Evolutionary conservation across 2,329 filamentous ascomycete species (phyloP).

Genomic region (Venturia oleaginea): DNA sequence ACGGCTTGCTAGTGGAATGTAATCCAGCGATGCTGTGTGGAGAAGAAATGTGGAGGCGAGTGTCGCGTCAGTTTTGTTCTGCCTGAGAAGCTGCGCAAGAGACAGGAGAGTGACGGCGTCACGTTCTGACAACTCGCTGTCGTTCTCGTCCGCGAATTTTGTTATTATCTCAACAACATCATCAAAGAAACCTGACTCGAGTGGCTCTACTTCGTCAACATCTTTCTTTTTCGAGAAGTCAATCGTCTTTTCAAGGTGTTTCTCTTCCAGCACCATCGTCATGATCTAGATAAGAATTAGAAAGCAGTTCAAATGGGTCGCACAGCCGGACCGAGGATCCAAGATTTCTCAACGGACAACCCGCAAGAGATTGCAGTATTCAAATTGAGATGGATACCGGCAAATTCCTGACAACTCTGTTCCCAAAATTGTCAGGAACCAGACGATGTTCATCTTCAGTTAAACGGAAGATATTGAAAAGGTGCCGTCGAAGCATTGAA

Average conservation of each 20-base stretch:
- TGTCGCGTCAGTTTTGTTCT: slow-evolving; percentile 21
- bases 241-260: background rate
- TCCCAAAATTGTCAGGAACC: background rate
- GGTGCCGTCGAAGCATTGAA: too few species aligned
- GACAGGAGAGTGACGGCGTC: slow-evolving; percentile 25
- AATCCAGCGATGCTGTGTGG: slow-evolving; percentile 21
- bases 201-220: background rate
- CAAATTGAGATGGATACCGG: background rate
- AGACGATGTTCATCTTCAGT: slow-evolving; percentile 13
- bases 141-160: background rate
- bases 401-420: background rate
- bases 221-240: background rate
- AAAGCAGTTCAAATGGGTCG: background rate
- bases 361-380: background rate
- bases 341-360: background rate
- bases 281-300: slow-evolving; percentile 30
- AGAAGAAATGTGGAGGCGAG: slow-evolving; percentile 34
- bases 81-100: slow-evolving; percentile 26
- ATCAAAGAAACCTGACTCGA: background rate
- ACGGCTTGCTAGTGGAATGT: background rate
- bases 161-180: background rate
- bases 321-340: background rate
- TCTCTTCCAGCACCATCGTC: slow-evolving; percentile 38
- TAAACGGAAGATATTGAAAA: too few species aligned
- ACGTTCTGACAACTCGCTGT: slow-evolving; percentile 23